Conservation (phyloP, 2,329 filamentous ascomycete species). For the Boeremia lycopersici region DNA sequence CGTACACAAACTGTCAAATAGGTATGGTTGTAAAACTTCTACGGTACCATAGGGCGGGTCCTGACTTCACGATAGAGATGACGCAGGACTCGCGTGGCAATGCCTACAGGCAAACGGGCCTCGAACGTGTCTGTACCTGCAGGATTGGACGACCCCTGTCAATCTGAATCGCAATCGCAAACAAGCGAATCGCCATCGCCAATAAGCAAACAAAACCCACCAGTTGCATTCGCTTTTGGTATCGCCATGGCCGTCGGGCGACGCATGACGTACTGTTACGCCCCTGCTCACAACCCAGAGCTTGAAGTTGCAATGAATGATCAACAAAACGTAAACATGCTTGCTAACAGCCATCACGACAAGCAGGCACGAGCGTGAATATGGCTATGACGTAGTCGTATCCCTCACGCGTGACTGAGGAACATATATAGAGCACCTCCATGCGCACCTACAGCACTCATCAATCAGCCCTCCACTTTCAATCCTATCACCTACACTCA, state of each 20-base stretch:
- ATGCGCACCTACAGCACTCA: background rate
- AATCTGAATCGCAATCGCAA: constrained; percentile 3
- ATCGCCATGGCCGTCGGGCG: constrained; percentile 5
- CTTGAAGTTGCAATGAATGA: constrained; percentile 1
- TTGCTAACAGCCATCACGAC: constrained; percentile 12
- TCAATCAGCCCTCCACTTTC: constrained; percentile 17
- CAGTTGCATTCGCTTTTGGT: background rate
- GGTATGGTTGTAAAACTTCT: background rate
- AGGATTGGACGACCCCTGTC: constrained; percentile 8
- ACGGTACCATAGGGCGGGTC: too few species aligned
- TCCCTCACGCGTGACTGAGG: background rate
- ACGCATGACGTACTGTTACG: constrained; percentile 9
- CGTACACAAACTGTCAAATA: background rate
- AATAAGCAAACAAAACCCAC: constrained; percentile 4
- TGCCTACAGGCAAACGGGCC: constrained; percentile 2
- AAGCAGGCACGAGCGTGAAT: constrained; percentile 11
- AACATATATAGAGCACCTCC: constrained; percentile 30
- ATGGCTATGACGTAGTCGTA: constrained; percentile 32
- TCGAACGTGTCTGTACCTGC: constrained; percentile 1
- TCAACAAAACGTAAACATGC: background rate
- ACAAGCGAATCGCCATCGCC: constrained; percentile 3
- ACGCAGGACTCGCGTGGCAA: background rate
- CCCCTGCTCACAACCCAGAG: background rate
- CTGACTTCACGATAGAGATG: background rate
- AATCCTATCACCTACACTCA: background rate